These are phyloP conservation scores for Vanilla planifolia DNA, from an alignment of 106 monocot species.

Conservation along the genomic window DNA sequence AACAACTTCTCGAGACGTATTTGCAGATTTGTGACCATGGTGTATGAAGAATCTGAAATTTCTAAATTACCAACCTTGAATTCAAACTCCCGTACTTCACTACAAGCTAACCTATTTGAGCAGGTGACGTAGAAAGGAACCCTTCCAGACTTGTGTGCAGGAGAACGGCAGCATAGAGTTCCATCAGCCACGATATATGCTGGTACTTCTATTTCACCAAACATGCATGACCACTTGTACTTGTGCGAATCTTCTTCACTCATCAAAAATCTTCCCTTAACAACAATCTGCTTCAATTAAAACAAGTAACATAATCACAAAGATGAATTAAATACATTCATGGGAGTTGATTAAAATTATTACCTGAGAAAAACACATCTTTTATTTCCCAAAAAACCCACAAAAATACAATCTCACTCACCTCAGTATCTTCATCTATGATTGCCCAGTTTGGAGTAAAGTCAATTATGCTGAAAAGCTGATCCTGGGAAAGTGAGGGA, in stretches of 20 bases:
- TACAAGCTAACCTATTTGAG: slow-evolving; percentile 87
- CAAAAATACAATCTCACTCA: slow-evolving; percentile 9
- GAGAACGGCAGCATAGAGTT: slow-evolving; percentile 62
- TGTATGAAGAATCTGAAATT: slow-evolving; percentile 21
- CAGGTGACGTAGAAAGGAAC: slow-evolving; percentile 89
- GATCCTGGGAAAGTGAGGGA: slow-evolving; percentile 78
- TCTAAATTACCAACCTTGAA: slow-evolving; percentile 38
- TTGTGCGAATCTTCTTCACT: slow-evolving; percentile 48
- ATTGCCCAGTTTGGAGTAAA: slow-evolving; percentile 68
- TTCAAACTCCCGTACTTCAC: slow-evolving; percentile 92
- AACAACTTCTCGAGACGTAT: slow-evolving; percentile 66
- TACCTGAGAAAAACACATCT: slow-evolving; percentile 1
- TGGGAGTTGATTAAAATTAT: no score
- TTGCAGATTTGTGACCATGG: slow-evolving; percentile 37
- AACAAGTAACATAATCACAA: neutral
- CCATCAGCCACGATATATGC: slow-evolving; percentile 70
- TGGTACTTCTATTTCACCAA: slow-evolving; percentile 91
- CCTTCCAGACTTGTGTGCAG: slow-evolving; percentile 58
- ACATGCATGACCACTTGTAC: slow-evolving; percentile 92
- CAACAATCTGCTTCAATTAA: slow-evolving; percentile 24
- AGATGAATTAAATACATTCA: no score
- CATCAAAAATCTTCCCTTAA: slow-evolving; percentile 77
- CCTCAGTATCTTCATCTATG: slow-evolving; percentile 47
- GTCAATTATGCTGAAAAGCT: slow-evolving; percentile 84
- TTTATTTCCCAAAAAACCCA: slow-evolving; percentile 1